phyloP scores from a whole-genome alignment of 768 basidiomycete species.

The Naganishia kalamii region DNA sequence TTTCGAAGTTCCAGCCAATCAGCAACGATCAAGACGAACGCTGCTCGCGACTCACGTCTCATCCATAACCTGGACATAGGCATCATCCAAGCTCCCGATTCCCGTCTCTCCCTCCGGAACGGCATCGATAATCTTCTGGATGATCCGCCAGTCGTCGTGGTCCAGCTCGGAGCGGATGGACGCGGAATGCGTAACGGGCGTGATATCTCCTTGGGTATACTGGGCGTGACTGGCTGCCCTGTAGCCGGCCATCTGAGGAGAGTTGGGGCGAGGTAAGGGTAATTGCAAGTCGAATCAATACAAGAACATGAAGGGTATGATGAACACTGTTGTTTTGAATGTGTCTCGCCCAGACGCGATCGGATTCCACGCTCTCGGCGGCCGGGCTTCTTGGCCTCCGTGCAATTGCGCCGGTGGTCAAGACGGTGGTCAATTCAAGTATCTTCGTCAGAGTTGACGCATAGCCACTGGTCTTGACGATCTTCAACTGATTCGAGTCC shows the following conservation, averaged over 20 bases:
- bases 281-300: neutral
- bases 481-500: too few species aligned
- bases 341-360: neutral
- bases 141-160: slow-evolving; percentile 18
- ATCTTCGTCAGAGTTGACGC: too few species aligned
- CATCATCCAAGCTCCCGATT: slow-evolving; percentile 13
- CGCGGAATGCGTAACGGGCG: neutral
- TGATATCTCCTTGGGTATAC: neutral
- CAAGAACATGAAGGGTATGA: neutral
- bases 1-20: neutral
- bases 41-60: slow-evolving; percentile 4
- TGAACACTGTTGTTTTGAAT: slow-evolving; percentile 16
- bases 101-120: slow-evolving; percentile 20
- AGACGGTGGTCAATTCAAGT: too few species aligned
- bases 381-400: too few species aligned
- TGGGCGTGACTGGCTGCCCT: neutral
- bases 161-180: slow-evolving; percentile 4
- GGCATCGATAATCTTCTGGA: slow-evolving; percentile 19
- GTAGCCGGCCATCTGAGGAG: neutral
- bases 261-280: neutral
- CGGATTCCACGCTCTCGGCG: neutral
- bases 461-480: too few species aligned
- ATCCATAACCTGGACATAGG: slow-evolving; percentile 22
- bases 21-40: neutral
- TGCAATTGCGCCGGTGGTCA: too few species aligned